These are phyloP conservation scores for Penicillium parvum DNA, from an alignment of 495 filamentous ascomycete genomes.

Conservation along the genomic window DNA sequence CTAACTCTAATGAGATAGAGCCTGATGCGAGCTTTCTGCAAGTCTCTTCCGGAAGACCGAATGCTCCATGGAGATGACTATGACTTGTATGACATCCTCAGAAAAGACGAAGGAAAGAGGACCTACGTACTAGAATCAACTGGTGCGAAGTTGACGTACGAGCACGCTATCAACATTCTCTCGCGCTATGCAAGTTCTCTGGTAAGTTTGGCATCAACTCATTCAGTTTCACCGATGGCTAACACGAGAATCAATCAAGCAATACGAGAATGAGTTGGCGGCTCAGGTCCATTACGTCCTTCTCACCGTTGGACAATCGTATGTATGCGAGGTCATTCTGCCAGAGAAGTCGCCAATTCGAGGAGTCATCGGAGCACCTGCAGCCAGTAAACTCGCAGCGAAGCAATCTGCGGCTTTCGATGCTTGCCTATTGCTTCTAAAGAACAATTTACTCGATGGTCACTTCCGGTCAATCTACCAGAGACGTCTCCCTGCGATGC, in stretches of 20 bases:
- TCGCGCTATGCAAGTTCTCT: conserved; percentile 58
- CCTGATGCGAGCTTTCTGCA: conserved; percentile 70
- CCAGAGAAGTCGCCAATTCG: conserved; percentile 71
- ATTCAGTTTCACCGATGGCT: background rate
- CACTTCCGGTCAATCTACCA: conserved; percentile 68
- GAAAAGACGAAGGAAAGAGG: conserved; percentile 49
- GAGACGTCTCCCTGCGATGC: conserved; percentile 74
- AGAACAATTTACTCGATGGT: conserved; percentile 63
- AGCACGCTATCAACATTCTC: conserved; percentile 62
- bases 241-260: conserved; percentile 32
- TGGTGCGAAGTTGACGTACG: conserved; percentile 77
- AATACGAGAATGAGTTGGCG: conserved; percentile 53
- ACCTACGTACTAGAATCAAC: conserved; percentile 61
- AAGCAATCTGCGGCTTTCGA: conserved; percentile 90
- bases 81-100: conserved; percentile 51
- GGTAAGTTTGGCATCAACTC: too few species aligned
- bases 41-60: conserved; percentile 69
- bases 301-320: conserved; percentile 52
- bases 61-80: conserved; percentile 59
- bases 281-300: conserved; percentile 62
- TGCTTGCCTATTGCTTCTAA: conserved; percentile 66
- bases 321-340: conserved; percentile 75
- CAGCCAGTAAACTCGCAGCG: conserved; percentile 66
- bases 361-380: conserved; percentile 56
- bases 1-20: too few species aligned